A percentile compares a stretch with the other conserved stretches of the same genome.
Evolutionary conservation across 73 alveolate species (phyloP).

Genomic region (Paramecium sexaurelia): DNA sequence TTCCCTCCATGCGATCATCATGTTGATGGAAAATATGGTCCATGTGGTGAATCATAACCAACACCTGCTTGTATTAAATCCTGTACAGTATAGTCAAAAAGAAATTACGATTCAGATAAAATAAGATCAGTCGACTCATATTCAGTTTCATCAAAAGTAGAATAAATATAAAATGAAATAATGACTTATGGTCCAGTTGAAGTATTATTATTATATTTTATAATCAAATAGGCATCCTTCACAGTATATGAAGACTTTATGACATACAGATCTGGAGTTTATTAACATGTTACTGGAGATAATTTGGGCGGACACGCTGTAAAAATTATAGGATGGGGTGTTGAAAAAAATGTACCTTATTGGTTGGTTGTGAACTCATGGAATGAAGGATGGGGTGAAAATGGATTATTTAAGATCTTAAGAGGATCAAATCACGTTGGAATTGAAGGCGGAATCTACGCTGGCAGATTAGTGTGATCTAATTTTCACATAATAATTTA

Average conservation of each 20-base stretch:
- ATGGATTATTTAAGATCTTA: slow-evolving; percentile 75
- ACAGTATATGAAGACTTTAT: slow-evolving; percentile 94
- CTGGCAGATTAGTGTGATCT: slow-evolving; percentile 22
- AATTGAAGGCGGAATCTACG: slow-evolving; percentile 55
- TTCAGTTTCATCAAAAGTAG: slow-evolving; percentile 60
- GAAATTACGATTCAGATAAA: slow-evolving; percentile 60
- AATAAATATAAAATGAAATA: slow-evolving; percentile 70
- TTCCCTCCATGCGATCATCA: slow-evolving; percentile 80
- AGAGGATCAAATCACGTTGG: slow-evolving; percentile 64
- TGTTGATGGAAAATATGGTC: slow-evolving; percentile 54
- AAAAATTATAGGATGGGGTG: slow-evolving; percentile 95
- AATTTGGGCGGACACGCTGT: slow-evolving; percentile 95
- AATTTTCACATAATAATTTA: neutral
- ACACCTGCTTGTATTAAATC: slow-evolving; percentile 75
- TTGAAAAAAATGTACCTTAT: slow-evolving; percentile 77
- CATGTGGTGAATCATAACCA: slow-evolving; percentile 57
- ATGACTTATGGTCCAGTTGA: slow-evolving; percentile 90
- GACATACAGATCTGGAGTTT: slow-evolving; percentile 88
- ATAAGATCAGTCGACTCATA: slow-evolving; percentile 63
- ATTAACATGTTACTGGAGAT: slow-evolving; percentile 84
- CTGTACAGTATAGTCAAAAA: slow-evolving; percentile 74
- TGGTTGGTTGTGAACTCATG: slow-evolving; percentile 82
- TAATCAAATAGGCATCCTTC: slow-evolving; percentile 77
- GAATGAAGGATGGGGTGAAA: slow-evolving; percentile 86
- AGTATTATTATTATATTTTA: neutral